Evolutionary conservation across 306 rosid species (phyloP), one percentile per base, ranked within the genome.

Genomic region (Cicer yamashitae): DNA sequence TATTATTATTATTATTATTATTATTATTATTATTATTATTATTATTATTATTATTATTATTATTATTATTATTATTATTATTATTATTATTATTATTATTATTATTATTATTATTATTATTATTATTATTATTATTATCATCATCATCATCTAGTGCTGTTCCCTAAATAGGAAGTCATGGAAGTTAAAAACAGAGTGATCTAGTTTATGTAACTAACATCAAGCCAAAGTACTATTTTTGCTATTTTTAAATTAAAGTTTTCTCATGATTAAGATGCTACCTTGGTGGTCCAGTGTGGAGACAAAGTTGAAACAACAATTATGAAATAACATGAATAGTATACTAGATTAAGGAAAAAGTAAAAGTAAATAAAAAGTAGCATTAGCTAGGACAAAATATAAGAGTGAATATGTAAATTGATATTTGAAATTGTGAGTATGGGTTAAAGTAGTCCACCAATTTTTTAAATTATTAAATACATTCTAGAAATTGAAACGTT

Each of bases 361-460:
- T 45, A 50, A 85, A 81, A 84, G 87, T 54, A 67, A 64, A 79
- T 79, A 68, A 75, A 86, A 77, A 74, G 83, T 11, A 77, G 54
- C 51, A 46, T 52, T 53, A 62, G 12, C 18, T 10, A 15, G 11
- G 54, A 51, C 56, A 67, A 46, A 37, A 54, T 51, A 22, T 10
- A 15, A 12, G 13, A 11, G 13, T 47, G 34, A 25, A 30, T 30
- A 30, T n/a, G 7, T 12, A 47, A 47, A 12, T 47, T 47, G 53
- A 10, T 47, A n/a, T 11, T 47, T 14, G 17, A 47, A 47, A 47
- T 12, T 47, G 53, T 12, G 53, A 11, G 7, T 1, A 11, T 12
- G 2, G 2, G 7, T 47, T 46, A 46, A 46, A 46, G 4, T 11
- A 46, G 6, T 46, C 5, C 3, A 2, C 34, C 34, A 25, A 25